Evolutionary conservation across 352 stramenopile genomes (phyloP).

Genomic region (Phytophthora constricta): DNA sequence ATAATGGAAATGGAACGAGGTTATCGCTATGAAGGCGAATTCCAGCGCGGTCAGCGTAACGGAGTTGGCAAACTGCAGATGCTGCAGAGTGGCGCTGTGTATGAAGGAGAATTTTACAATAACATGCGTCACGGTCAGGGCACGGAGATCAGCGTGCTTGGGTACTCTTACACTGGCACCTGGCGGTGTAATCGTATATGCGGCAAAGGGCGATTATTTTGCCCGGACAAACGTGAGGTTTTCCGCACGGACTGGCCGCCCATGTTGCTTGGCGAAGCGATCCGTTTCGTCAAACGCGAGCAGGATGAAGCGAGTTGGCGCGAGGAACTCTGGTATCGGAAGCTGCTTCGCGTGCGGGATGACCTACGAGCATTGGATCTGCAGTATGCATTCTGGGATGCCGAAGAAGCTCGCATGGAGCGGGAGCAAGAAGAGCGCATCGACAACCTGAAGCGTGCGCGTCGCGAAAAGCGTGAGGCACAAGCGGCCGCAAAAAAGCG

Average conservation of each 20-base stretch:
- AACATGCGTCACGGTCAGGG: slow-evolving; percentile 71
- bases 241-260: slow-evolving; percentile 60
- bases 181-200: slow-evolving; percentile 68
- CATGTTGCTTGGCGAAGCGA: slow-evolving; percentile 67
- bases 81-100: slow-evolving; percentile 49
- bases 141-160: slow-evolving; percentile 63
- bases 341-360: slow-evolving; percentile 68
- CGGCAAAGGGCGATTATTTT: slow-evolving; percentile 53
- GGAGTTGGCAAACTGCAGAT: slow-evolving; percentile 57
- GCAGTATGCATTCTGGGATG: slow-evolving; percentile 65
- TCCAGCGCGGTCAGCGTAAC: slow-evolving; percentile 47
- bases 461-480: slow-evolving; percentile 61
- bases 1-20: slow-evolving; percentile 58
- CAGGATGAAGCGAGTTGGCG: slow-evolving; percentile 16
- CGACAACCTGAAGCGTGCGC: slow-evolving; percentile 51
- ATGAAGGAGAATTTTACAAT: slow-evolving; percentile 73
- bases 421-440: slow-evolving; percentile 55
- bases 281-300: slow-evolving; percentile 59
- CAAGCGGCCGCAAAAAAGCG: slow-evolving; percentile 58
- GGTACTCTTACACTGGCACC: slow-evolving; percentile 60
- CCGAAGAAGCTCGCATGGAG: slow-evolving; percentile 58
- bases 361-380: slow-evolving; percentile 69
- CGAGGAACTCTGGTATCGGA: slow-evolving; percentile 58
- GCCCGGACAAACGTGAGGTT: slow-evolving; percentile 49
- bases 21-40: slow-evolving; percentile 72